These are phyloP conservation scores for Rhizoctonia solani DNA, from an alignment of 1,284 basidiomycete species.

Conservation along the genomic window DNA sequence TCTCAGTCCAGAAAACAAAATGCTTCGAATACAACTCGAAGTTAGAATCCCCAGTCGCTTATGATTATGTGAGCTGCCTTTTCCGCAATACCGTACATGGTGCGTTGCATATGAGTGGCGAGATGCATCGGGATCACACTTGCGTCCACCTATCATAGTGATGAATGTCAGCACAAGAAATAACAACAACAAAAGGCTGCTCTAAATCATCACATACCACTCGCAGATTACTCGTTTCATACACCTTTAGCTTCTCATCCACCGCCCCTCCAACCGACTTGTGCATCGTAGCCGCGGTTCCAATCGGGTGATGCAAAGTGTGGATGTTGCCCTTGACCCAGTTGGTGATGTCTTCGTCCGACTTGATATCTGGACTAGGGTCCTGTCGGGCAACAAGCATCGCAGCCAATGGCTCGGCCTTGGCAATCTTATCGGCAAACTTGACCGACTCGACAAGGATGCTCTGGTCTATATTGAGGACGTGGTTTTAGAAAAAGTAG, in stretches of 20 bases:
- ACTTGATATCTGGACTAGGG: conserved; percentile 5
- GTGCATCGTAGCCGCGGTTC: conserved; percentile 36
- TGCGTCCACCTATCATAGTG: conserved; percentile 23
- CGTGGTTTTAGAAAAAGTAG: not conserved
- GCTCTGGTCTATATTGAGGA: conserved; percentile 41
- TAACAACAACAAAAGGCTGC: conserved; percentile 38
- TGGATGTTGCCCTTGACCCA: conserved; percentile 12
- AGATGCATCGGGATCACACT: too few relatives aligned
- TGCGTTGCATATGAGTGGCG: conserved; percentile 46
- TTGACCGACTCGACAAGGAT: conserved; percentile 46
- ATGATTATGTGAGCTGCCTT: conserved; percentile 43
- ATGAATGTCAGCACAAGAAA: not conserved
- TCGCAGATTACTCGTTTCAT: too few relatives aligned
- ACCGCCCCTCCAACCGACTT: conserved; percentile 46
- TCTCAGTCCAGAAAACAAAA: too few relatives aligned
- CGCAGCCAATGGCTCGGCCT: conserved; percentile 33
- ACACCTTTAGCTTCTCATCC: too few relatives aligned
- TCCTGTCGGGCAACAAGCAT: conserved; percentile 30
- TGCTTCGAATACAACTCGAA: too few relatives aligned
- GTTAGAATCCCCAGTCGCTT: too few relatives aligned
- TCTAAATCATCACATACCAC: too few relatives aligned
- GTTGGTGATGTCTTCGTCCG: conserved; percentile 21
- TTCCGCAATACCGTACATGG: conserved; percentile 47
- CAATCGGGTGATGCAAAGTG: conserved; percentile 42
- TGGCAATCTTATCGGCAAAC: conserved; percentile 41